Conservation (phyloP, 495 filamentous ascomycete species). For the Penicillium taxi region DNA sequence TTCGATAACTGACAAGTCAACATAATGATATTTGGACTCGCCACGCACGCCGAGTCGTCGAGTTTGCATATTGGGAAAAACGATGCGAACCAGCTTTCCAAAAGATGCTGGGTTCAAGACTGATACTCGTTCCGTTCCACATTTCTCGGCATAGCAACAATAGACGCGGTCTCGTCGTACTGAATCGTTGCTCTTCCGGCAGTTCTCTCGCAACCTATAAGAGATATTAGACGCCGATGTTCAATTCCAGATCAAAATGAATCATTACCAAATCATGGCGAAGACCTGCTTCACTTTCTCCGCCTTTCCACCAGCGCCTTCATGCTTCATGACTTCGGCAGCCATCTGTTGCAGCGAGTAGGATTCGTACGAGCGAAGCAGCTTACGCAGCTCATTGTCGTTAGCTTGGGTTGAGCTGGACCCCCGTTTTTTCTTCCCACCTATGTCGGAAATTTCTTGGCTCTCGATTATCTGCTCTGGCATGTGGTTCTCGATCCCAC, state of each 20-base stretch:
- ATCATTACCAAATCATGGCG: constrained; percentile 85
- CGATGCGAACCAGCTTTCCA: constrained; percentile 90
- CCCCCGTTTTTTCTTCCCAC: constrained; percentile 55
- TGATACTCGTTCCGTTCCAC: constrained; percentile 84
- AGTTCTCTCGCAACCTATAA: constrained; percentile 81
- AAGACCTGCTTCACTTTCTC: constrained; percentile 96
- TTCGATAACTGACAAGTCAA: constrained; percentile 65
- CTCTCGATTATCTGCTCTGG: constrained; percentile 55
- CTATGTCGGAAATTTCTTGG: constrained; percentile 55
- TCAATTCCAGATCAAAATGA: neutral
- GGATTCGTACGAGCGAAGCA: constrained; percentile 67
- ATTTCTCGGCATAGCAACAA: constrained; percentile 82
- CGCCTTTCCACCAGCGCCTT: constrained; percentile 64
- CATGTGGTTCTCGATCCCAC: constrained; percentile 59
- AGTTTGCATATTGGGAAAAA: constrained; percentile 91
- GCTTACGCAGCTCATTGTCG: constrained; percentile 81
- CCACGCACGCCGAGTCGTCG: constrained; percentile 85
- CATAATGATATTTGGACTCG: constrained; percentile 98
- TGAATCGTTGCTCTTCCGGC: constrained; percentile 69
- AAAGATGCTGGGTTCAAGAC: constrained; percentile 94
- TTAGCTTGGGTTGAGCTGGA: constrained; percentile 72
- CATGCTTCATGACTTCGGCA: constrained; percentile 62
- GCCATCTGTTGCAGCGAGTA: constrained; percentile 77
- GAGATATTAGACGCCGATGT: neutral
- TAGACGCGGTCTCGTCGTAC: constrained; percentile 91